These are phyloP conservation scores for Hymenoscyphus fructigenus DNA, from an alignment of 2,329 filamentous ascomycete genomes.

Conservation along the genomic window DNA sequence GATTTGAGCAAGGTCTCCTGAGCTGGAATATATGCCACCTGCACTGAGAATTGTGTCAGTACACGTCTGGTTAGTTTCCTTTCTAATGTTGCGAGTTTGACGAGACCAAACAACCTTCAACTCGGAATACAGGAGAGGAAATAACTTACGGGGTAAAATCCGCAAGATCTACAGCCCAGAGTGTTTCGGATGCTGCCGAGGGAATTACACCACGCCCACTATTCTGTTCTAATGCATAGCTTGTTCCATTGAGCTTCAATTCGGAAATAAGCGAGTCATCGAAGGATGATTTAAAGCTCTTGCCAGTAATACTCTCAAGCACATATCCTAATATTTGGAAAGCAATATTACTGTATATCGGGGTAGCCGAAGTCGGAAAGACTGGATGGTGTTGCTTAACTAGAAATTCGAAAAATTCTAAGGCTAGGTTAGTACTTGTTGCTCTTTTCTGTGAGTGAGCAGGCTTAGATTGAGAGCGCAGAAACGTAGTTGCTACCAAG, in stretches of 20 bases:
- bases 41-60: constrained; percentile 22
- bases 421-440: not conserved
- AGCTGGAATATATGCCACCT: constrained; percentile 41
- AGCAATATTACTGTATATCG: constrained; percentile 41
- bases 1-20: constrained; percentile 34
- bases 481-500: too few relatives aligned
- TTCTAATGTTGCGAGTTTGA: not conserved
- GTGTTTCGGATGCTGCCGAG: not conserved
- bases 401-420: not conserved
- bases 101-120: too few relatives aligned
- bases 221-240: constrained; percentile 15
- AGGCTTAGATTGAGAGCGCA: too few relatives aligned
- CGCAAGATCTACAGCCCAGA: constrained; percentile 16
- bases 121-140: too few relatives aligned
- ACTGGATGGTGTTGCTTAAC: constrained; percentile 32
- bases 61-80: constrained; percentile 3
- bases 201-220: constrained; percentile 19
- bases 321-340: constrained; percentile 41
- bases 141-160: constrained; percentile 20
- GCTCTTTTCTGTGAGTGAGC: too few relatives aligned
- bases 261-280: constrained; percentile 35
- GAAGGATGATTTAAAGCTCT: constrained; percentile 33
- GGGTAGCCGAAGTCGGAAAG: constrained; percentile 37
- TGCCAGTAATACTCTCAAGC: constrained; percentile 42
- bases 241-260: constrained; percentile 38